Conservation (phyloP, 257 asterid species). For the Perilla frutescens region DNA sequence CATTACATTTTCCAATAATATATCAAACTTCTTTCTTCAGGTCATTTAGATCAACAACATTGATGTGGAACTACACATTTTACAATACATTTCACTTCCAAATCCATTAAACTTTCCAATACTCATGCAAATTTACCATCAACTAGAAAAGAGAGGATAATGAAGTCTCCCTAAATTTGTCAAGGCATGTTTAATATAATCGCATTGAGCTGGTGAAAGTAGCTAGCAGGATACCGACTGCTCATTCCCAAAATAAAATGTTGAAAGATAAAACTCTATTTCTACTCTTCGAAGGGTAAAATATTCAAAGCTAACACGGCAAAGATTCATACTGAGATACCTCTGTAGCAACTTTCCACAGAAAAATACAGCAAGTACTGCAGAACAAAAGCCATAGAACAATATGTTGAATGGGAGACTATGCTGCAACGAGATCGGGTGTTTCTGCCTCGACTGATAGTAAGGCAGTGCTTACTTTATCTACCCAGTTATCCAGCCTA, state of each 20-base stretch:
- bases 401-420: slow-evolving; percentile 24
- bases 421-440: slow-evolving; percentile 86
- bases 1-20: background rate
- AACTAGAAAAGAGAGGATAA: no score
- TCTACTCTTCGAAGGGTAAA: background rate
- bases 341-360: background rate
- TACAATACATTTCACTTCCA: background rate
- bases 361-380: slow-evolving; percentile 1
- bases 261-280: background rate
- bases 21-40: background rate
- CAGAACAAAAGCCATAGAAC: background rate
- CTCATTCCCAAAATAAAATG: background rate
- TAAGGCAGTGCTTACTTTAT: slow-evolving; percentile 84
- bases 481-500: slow-evolving; percentile 85
- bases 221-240: background rate
- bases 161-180: background rate
- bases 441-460: slow-evolving; percentile 91
- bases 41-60: background rate
- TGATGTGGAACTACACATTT: background rate
- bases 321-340: background rate
- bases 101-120: background rate
- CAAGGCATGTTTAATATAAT: no score
- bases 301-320: background rate
- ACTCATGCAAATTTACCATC: no score
- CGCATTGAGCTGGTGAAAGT: no score